Evolutionary conservation across 208 protist genomes (phyloP), one percentile per base, ranked within the genome.

Genomic region (Wallacemonas rigidus): DNA sequence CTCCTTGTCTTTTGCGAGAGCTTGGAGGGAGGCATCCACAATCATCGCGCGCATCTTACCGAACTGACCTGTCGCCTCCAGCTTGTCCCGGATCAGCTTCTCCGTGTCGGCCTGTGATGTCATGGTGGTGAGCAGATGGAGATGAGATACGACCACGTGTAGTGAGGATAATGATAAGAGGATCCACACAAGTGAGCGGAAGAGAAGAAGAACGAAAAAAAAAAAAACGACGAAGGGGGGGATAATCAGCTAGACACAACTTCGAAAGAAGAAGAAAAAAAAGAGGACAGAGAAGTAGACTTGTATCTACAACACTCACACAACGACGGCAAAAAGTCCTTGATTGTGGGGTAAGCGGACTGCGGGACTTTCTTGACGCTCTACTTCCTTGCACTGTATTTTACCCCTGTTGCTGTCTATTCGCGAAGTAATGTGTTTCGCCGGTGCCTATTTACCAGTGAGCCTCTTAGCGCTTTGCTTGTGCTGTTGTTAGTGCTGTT

Each of bases 41-140:
- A 97, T 85, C 92, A 97, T 95, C 40, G 92, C 92, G 7, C 86
- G 82, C 85, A 97, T 97, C 71, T 94, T 95, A 40, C 77, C 82
- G 11, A 92, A 77, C 75, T 95, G 84, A 2, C 92, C 92, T 1
- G 85, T 87, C 26, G 70, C 63, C 78, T 95, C 88, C 48, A 97
- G 78, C 53, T 77, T 82, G 57, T 91, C 79, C 17, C 85, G 86
- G 71, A 97, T 88, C n/a, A 86, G 51, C 51, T 83, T 69, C 76
- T 95, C 88, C 38, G 85, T 88, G 12, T 87, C 79, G 43, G 60
- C 77, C 53, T 65, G 60, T 41, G 60, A 65, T 17, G 60, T 39
- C 60, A 65, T 65, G 45, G 6, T 12, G 45, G 12, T 50, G 45
- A 12, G 45, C 26, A 26, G 26, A 26, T 26, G 26, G 26, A 26